A percentile compares a stretch with the other conserved stretches of the same genome.
Evolutionary conservation across 2,329 filamentous ascomycete genomes (phyloP).

Genomic region (Fusarium mangiferae): DNA sequence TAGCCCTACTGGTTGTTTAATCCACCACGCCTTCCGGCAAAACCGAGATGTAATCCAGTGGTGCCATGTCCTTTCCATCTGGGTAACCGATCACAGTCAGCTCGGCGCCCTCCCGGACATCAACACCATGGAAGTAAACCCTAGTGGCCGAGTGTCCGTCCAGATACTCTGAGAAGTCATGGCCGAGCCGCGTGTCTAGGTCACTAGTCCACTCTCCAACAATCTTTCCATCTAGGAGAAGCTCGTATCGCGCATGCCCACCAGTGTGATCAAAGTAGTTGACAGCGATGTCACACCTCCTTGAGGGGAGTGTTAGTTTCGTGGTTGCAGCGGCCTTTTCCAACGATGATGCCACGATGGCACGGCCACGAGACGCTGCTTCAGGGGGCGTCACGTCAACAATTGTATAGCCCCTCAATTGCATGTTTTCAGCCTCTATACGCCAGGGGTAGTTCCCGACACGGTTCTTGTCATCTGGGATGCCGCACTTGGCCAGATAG

Average conservation of each 20-base stretch:
- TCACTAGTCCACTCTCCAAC: not conserved
- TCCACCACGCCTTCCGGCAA: not conserved
- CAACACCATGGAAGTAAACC: not conserved
- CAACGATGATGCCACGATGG: not conserved
- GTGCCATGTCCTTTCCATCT: not conserved
- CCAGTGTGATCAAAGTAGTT: not conserved
- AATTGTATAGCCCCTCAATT: not conserved
- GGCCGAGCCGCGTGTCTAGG: not conserved
- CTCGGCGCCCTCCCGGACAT: not conserved
- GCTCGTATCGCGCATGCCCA: not conserved
- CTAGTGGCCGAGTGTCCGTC: not conserved
- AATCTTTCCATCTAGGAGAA: not conserved
- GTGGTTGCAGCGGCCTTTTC: not conserved
- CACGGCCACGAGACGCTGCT: not conserved
- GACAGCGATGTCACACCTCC: not conserved
- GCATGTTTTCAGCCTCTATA: not conserved
- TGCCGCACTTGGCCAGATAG: not conserved
- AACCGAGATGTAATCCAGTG: not conserved
- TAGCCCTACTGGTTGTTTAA: not conserved
- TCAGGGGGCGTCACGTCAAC: not conserved
- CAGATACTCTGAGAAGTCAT: not conserved
- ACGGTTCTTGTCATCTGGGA: not conserved
- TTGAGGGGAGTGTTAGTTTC: not conserved
- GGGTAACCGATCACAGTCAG: not conserved
- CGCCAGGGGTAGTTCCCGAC: not conserved